Evolutionary conservation across 2,329 filamentous ascomycete species (phyloP), one percentile per base, ranked within the genome.

Genomic region (Pseudogymnoascus sp.): DNA sequence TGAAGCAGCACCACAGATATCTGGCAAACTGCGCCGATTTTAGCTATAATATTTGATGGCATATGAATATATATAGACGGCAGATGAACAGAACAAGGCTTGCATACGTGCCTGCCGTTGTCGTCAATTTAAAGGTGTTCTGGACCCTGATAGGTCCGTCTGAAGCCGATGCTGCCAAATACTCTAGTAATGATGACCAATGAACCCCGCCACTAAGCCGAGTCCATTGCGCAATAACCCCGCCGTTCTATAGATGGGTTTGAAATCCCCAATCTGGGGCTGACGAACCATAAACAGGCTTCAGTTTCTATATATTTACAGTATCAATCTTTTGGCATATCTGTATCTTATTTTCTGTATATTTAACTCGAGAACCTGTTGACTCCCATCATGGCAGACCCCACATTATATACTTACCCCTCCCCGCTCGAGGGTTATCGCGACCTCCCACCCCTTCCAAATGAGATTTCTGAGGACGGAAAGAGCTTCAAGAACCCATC

Each of bases 401-500:
- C 75, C 11, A 75, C 74, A 64, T 70, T 74, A 2, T 80, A 80
- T 66, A 77, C 75, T 1, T 85, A 83, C 69, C 76, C 80, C 1
- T 86, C 82, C 14, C 86, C 86, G 12, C 74, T 87, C 1, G 74
- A 77, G 26, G 85, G 84, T 18, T 87, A 83, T 70, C 80, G 84
- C 68, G 74, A 80, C 60, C 79, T 81, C n/a, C 75, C 80, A 26
- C 80, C 85, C 23, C 74, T 88, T 5, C 74, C 84, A 6, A 75
- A 80, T 26, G 59, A 61, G 4, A n/a, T 42, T 11, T 39, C 80
- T 57, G 84, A 83, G 39, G 90, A 96, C 73, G 90, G 90, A 59
- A 96, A 96, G 77, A 91, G 88, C 60, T 83, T 84, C 68, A 79
- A 83, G 62, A 96, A 96, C 69, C 84, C 84, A 0, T 79, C 83